phyloP scores from a whole-genome alignment of 2,329 filamentous ascomycete species.

The Trematosphaeria pertusa region DNA sequence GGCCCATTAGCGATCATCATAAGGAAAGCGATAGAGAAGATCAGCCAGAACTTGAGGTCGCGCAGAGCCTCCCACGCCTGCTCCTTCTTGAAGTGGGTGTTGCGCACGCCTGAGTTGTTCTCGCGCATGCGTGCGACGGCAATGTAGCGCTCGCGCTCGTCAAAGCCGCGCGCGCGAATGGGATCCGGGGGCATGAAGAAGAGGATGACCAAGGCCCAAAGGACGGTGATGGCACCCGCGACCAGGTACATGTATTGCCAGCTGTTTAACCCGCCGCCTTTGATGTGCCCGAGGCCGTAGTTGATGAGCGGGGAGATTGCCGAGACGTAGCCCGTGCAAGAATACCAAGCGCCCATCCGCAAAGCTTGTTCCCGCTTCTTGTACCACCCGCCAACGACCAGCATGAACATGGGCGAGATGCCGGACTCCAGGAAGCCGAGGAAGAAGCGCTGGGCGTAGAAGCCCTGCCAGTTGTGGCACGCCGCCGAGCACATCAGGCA shows the following conservation, averaged over 20 bases:
- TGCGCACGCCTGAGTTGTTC: slow-evolving; percentile 78
- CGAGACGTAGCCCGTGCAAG: slow-evolving; percentile 55
- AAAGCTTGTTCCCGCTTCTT: slow-evolving; percentile 66
- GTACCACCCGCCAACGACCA: slow-evolving; percentile 64
- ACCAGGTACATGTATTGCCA: slow-evolving; percentile 45
- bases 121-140: slow-evolving; percentile 73
- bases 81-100: slow-evolving; percentile 69
- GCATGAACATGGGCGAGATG: slow-evolving; percentile 61
- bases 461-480: slow-evolving; percentile 58
- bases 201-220: slow-evolving; percentile 41
- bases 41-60: slow-evolving; percentile 63
- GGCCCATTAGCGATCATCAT: slow-evolving; percentile 43
- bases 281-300: slow-evolving; percentile 41
- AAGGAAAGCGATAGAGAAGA: slow-evolving; percentile 34
- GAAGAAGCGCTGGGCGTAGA: slow-evolving; percentile 60
- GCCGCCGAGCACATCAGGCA: slow-evolving; percentile 56
- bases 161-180: slow-evolving; percentile 47
- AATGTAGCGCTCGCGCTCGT: slow-evolving; percentile 47
- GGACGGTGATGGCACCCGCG: slow-evolving; percentile 33
- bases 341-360: slow-evolving; percentile 69
- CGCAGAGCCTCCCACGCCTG: slow-evolving; percentile 66
- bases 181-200: slow-evolving; percentile 52
- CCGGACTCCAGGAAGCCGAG: slow-evolving; percentile 63
- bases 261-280: slow-evolving; percentile 22
- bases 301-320: slow-evolving; percentile 36